Base-by-base conservation (phyloP, 2,329 filamentous ascomycete species). In the Sclerotinia sclerotiorum region DNA sequence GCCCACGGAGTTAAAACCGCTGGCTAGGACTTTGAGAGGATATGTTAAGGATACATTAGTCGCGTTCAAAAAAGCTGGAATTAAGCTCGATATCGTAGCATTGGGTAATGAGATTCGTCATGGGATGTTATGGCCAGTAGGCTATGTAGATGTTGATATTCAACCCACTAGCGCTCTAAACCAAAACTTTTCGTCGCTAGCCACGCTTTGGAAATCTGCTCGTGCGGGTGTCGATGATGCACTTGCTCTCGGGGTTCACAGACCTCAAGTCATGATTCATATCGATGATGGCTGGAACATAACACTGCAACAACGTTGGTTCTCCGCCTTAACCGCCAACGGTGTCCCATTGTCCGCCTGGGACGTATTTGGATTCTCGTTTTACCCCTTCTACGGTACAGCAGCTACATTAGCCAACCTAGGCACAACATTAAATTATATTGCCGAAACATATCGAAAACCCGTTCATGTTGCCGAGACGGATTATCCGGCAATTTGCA, bases 91-190 rank as follows among this genome's bases (percentile, higher is more conserved):
- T 5, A 86, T 92, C 63, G 84, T 92, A 42, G 87, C 87, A 15
- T 87, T 92, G 70, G 90, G 90, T n/a, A 93, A 92, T 73, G 90
- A 92, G 76, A 91, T 92, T 77, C 84, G 85, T 0, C 80, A 83
- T 3, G 90, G 90, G 0, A 80, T 92, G 48, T 82, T 92, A 39
- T 90, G 87, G 82, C 88, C 89, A 0, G 81, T 85, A 0, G 90
- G 89, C 7, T 79, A 81, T 19, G 84, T 84, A 4, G 80, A 79
- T 52, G 77, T 81, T 15, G 77, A 80, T 67, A 72, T 78, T 39
- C 69, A 79, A 65, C 78, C 77, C 7, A 75, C 72, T 63, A 54
- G 70, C 13, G 74, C 75, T 3, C 74, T 76, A 4, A 72, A 79
- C 6, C 70, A 74, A 24, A 84, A 82, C 67, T 85, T 84, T 71